These are phyloP conservation scores for Mangifera indica DNA, from an alignment of 345 rosid species.

Conservation along the genomic window DNA sequence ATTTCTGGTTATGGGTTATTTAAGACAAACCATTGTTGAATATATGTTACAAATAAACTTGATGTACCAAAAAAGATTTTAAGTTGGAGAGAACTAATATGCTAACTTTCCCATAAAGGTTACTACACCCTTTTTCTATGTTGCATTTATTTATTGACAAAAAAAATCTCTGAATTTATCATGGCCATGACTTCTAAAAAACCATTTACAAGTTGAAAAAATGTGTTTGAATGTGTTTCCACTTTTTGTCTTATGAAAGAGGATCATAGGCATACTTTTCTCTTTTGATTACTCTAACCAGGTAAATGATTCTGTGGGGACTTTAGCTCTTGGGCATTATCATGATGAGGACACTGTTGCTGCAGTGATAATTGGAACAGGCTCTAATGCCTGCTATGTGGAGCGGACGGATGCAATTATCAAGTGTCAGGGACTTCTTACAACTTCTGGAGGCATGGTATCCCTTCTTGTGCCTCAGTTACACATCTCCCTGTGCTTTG, in stretches of 20 bases:
- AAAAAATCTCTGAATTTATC: not conserved
- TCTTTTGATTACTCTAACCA: constrained; percentile 30
- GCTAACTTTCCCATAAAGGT: not conserved
- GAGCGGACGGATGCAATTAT: constrained; percentile 89
- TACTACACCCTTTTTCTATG: not conserved
- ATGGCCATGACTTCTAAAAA: not conserved
- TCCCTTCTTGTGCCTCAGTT: constrained; percentile 22
- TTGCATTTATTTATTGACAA: not conserved
- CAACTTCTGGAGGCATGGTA: constrained; percentile 95
- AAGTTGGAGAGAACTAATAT: not conserved
- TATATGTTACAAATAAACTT: not conserved
- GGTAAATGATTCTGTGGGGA: constrained; percentile 97
- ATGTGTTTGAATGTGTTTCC: not conserved
- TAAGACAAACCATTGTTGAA: not conserved
- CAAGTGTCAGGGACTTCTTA: constrained; percentile 86
- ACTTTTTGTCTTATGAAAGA: not conserved
- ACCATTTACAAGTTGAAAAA: not conserved
- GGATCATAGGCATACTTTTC: not conserved
- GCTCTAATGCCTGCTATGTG: constrained; percentile 92
- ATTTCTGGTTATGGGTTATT: not conserved
- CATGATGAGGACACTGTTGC: constrained; percentile 87
- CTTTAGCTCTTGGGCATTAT: constrained; percentile 87
- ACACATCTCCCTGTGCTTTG: not conserved
- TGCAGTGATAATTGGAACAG: constrained; percentile 89
- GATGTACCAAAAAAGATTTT: not conserved